Base-by-base conservation (phyloP, 441 rosid species). In the Erodium moschatum region DNA sequence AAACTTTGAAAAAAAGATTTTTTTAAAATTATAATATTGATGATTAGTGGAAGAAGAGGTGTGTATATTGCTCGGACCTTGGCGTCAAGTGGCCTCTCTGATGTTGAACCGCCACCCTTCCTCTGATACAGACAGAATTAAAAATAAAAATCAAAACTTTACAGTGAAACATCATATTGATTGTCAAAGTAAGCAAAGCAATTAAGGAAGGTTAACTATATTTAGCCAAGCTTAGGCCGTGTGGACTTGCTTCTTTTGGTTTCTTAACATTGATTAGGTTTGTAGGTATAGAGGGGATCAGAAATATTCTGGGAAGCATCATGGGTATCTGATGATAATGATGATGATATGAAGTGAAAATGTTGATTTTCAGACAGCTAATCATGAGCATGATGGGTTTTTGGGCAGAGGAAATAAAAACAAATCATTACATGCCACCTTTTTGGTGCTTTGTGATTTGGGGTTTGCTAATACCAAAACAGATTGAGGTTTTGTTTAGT, bases 71-170 rank as follows among this genome's bases (percentile, higher is more conserved):
- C 48, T 46, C 61, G 42, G 52, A 89, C 99, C 99, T 94, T 94
- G 38, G 99, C 94, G 81, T 94, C 99, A 73, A 85, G 92, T 24
- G 75, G 96, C 75, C 83, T 91, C 60, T 86, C 97, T 65, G 97
- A 88, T 75, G 88, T 80, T 71, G 89, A 83, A 70, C 86, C 75
- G 12, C 42, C 65, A 40, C 80, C 95, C 73, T 86, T 91, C 81
- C 91, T 89, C 99, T 91, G 92, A 83, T 76, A 72, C 71, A 83
- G 83, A 58, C 70, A 73, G 77, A 74, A 16, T 58, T 5, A 8
- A 20, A 20, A 16, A 58, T 58, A 20, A 58, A 21, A 58, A 58
- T 58, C 64, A 19, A 19, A 58, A 19, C 12, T 58, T 58, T 58
- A 19, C 27, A 16, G 24, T 58, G 12, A 20, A 58, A 58, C 27